phyloP scores from a whole-genome alignment of 1,284 basidiomycete species.

The Boletus smithii region DNA sequence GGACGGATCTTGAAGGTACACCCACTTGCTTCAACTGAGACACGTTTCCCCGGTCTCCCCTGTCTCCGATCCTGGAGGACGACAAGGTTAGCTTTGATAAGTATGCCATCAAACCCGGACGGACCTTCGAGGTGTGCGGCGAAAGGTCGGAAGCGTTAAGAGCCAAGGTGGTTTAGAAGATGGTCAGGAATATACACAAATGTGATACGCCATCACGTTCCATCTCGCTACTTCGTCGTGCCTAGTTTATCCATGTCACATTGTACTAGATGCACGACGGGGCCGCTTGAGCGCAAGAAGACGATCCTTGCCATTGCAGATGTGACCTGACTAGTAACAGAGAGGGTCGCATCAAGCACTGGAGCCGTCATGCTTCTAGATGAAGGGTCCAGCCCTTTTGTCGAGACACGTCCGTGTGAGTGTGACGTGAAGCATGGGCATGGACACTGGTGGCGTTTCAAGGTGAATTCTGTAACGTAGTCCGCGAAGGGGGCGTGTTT shows the following conservation, averaged over 20 bases:
- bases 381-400: not conserved
- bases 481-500: conserved; percentile 14
- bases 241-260: not conserved
- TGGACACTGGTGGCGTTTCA: conserved; percentile 11
- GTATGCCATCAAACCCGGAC: conserved; percentile 5
- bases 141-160: conserved; percentile 6
- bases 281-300: not conserved
- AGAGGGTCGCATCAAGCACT: not conserved
- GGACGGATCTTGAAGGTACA: not conserved
- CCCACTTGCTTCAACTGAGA: not conserved
- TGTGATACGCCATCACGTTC: conserved; percentile 7
- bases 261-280: not conserved
- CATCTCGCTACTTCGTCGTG: not conserved
- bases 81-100: conserved; percentile 19
- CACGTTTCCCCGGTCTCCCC: not conserved
- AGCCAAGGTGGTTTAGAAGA: not conserved
- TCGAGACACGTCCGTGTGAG: conserved; percentile 7
- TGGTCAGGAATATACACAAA: conserved; percentile 1
- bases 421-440: conserved; percentile 1
- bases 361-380: not conserved
- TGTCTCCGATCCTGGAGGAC: not conserved
- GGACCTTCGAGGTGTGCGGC: conserved; percentile 14
- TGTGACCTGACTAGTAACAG: not conserved
- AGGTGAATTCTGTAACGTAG: not conserved
- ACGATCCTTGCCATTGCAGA: not conserved